Percentiles rank a stretch among this genome's conserved stretches.
These are phyloP conservation scores for Rhynchospora pubera DNA, from an alignment of 176 grass and related monocot species.

Conservation along the genomic window DNA sequence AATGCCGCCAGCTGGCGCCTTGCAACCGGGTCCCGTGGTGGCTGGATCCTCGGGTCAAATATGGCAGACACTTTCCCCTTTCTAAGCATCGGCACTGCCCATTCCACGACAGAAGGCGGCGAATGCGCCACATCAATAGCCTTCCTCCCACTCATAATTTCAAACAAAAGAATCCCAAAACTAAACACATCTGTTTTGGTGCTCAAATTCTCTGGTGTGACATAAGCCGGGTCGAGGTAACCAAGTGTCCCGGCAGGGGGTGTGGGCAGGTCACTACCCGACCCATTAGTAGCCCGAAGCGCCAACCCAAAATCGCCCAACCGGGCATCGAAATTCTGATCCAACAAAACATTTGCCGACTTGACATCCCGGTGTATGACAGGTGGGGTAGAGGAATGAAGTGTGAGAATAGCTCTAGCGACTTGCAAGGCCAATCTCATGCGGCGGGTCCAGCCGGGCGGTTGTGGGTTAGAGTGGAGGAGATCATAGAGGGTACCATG, in stretches of 20 bases:
- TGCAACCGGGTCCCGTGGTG: slow-evolving; percentile 40
- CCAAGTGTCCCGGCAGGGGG: slow-evolving; percentile 81
- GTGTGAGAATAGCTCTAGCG: slow-evolving; percentile 52
- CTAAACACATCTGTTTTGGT: slow-evolving; percentile 99
- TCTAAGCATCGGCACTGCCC: slow-evolving; percentile 75
- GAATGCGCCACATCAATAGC: slow-evolving; percentile 92
- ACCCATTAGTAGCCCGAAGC: slow-evolving; percentile 28
- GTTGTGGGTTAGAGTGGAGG: slow-evolving; percentile 58
- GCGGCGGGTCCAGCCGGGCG: slow-evolving; percentile 64
- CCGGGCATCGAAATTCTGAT: slow-evolving; percentile 67
- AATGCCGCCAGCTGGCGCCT: slow-evolving; percentile 66
- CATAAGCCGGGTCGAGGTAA: slow-evolving; percentile 91
- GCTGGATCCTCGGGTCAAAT: slow-evolving; percentile 62
- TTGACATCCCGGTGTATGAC: slow-evolving; percentile 80
- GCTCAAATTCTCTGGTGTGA: slow-evolving; percentile 90
- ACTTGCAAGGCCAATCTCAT: slow-evolving; percentile 79
- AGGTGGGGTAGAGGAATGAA: slow-evolving; percentile 64
- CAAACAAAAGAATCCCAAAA: slow-evolving; percentile 95
- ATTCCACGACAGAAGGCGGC: slow-evolving; percentile 93
- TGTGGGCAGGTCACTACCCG: slow-evolving; percentile 18
- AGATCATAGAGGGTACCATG: slow-evolving; percentile 94
- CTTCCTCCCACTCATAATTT: slow-evolving; percentile 95
- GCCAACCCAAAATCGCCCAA: slow-evolving; percentile 94
- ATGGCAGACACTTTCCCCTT: slow-evolving; percentile 68
- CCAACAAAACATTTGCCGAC: slow-evolving; percentile 69